These are phyloP conservation scores for Penicillium crystallinum DNA, from an alignment of 495 filamentous ascomycete species.

Conservation along the genomic window DNA sequence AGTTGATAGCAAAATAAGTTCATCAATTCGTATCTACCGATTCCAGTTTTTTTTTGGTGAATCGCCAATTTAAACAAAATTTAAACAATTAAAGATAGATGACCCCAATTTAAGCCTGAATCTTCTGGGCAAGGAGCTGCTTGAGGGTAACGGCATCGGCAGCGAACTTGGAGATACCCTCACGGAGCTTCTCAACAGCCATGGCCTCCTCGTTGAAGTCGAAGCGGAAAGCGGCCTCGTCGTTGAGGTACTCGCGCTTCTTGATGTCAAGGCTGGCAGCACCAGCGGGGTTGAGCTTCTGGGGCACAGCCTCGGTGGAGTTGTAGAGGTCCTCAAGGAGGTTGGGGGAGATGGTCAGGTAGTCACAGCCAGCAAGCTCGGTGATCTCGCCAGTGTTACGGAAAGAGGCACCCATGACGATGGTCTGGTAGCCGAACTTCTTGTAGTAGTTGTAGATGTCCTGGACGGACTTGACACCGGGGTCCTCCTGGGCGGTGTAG, in stretches of 20 bases:
- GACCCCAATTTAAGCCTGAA: slow-evolving; percentile 46
- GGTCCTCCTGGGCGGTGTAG: slow-evolving; percentile 83
- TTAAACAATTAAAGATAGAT: slow-evolving; percentile 17
- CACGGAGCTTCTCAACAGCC: slow-evolving; percentile 96
- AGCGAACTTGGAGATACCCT: slow-evolving; percentile 98
- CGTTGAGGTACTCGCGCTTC: slow-evolving; percentile 85
- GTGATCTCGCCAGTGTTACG: slow-evolving; percentile 92
- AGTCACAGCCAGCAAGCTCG: slow-evolving; percentile 96
- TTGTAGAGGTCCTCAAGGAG: slow-evolving; percentile 91
- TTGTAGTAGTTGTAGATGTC: slow-evolving; percentile 99
- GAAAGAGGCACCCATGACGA: slow-evolving; percentile 99
- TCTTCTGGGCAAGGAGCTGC: slow-evolving; percentile 82
- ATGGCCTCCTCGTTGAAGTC: slow-evolving; percentile 99
- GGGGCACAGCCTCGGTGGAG: slow-evolving; percentile 68
- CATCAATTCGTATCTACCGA: slow-evolving; percentile 41
- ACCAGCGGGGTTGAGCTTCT: slow-evolving; percentile 77
- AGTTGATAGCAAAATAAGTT: slow-evolving; percentile 8
- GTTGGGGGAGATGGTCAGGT: slow-evolving; percentile 94
- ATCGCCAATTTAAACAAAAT: slow-evolving; percentile 30
- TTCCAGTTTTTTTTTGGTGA: slow-evolving; percentile 22
- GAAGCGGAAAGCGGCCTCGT: slow-evolving; percentile 92
- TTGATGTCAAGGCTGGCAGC: slow-evolving; percentile 67
- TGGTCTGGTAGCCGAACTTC: slow-evolving; percentile 97
- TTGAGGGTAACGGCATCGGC: slow-evolving; percentile 93
- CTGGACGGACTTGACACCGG: slow-evolving; percentile 94